Percentiles rank a stretch among this genome's conserved stretches.
These are phyloP conservation scores for Fomitopsis pulvina DNA, from an alignment of 768 basidiomycete genomes.

Conservation along the genomic window DNA sequence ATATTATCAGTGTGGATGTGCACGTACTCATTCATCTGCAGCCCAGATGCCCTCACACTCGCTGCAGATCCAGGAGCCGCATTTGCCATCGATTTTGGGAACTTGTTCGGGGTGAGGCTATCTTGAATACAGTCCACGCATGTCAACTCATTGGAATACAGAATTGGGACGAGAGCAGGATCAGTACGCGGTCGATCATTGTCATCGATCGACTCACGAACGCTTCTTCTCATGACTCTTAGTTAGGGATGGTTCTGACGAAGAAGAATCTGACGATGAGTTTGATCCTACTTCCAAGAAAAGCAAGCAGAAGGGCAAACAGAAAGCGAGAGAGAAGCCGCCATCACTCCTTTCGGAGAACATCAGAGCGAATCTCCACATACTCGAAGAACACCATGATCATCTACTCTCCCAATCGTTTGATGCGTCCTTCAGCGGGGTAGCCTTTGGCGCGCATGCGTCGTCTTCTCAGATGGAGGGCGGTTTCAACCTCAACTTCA, in stretches of 20 bases:
- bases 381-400: constrained; percentile 66
- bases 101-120: constrained; percentile 48
- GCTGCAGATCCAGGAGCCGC: constrained; percentile 42
- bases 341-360: constrained; percentile 33
- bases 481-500: constrained; percentile 30
- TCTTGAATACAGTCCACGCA: neutral
- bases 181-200: neutral
- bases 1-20: constrained; percentile 37
- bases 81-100: constrained; percentile 55
- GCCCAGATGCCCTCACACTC: constrained; percentile 29
- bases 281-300: constrained; percentile 35
- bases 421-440: constrained; percentile 49
- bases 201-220: neutral
- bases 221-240: neutral
- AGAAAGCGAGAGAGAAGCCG: constrained; percentile 22
- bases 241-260: neutral
- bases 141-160: neutral
- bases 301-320: constrained; percentile 17
- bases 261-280: constrained; percentile 40
- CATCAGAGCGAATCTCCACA: constrained; percentile 48
- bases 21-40: constrained; percentile 19
- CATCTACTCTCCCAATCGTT: constrained; percentile 62
- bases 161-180: constrained; percentile 15
- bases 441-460: constrained; percentile 25
- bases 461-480: constrained; percentile 54